Evolutionary conservation across 2,329 filamentous ascomycete genomes (phyloP).

Genomic region (Incumbomyces delicatus): DNA sequence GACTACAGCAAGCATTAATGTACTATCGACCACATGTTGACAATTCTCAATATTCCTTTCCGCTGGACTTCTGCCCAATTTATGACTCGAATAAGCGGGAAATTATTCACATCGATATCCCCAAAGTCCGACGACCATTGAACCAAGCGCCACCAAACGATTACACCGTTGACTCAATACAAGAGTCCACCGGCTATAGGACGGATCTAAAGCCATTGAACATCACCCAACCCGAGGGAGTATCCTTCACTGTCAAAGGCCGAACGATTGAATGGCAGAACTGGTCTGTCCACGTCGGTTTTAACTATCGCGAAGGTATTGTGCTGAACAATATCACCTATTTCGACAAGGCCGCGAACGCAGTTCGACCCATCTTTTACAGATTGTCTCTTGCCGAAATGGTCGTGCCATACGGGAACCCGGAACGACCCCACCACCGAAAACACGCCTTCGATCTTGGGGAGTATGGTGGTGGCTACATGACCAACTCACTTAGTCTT

Average conservation of each 20-base stretch:
- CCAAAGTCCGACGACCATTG: slow-evolving; percentile 63
- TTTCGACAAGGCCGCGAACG: slow-evolving; percentile 63
- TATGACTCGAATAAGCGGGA: slow-evolving; percentile 70
- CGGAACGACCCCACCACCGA: slow-evolving; percentile 39
- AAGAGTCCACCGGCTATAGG: slow-evolving; percentile 65
- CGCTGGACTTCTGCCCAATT: slow-evolving; percentile 88
- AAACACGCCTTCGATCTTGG: slow-evolving; percentile 40
- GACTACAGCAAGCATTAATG: slow-evolving; percentile 88
- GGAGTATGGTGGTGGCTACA: slow-evolving; percentile 39
- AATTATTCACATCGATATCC: slow-evolving; percentile 76
- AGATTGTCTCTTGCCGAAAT: slow-evolving; percentile 83
- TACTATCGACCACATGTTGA: slow-evolving; percentile 83
- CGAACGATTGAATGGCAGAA: slow-evolving; percentile 79
- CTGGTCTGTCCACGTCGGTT: slow-evolving; percentile 85
- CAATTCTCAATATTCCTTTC: slow-evolving; percentile 82
- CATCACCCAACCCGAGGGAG: slow-evolving; percentile 79
- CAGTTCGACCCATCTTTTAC: slow-evolving; percentile 71
- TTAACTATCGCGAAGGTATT: slow-evolving; percentile 89
- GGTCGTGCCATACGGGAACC: slow-evolving; percentile 66
- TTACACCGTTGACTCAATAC: slow-evolving; percentile 65
- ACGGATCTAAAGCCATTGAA: slow-evolving; percentile 75
- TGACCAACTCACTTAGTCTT: slow-evolving; percentile 38
- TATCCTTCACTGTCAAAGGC: slow-evolving; percentile 71
- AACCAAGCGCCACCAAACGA: slow-evolving; percentile 65
- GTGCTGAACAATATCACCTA: slow-evolving; percentile 84